A percentile compares a stretch with the other conserved stretches of the same genome.
phyloP scores from a whole-genome alignment of 73 alveolate species.

The Paraurostyla sp. region DNA sequence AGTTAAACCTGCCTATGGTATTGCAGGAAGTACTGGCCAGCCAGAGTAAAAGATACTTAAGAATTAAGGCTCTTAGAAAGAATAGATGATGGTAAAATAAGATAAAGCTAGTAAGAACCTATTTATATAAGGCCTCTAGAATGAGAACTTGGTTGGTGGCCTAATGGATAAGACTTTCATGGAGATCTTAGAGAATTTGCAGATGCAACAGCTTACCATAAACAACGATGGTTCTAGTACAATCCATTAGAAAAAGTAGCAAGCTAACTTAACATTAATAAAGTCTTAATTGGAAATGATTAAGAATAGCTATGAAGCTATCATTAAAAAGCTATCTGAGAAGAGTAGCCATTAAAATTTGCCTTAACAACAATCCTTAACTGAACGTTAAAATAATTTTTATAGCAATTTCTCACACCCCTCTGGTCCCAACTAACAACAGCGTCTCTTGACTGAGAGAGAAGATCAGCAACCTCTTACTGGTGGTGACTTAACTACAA shows the following conservation, averaged over 20 bases:
- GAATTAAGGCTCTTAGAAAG: neutral
- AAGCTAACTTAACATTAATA: constrained; percentile 23
- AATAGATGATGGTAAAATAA: no score
- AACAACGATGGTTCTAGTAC: no score
- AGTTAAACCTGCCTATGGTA: neutral
- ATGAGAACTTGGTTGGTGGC: no score
- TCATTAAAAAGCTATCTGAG: neutral
- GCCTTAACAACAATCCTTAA: no score
- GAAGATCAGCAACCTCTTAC: no score
- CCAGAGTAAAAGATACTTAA: neutral
- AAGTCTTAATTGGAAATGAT: neutral
- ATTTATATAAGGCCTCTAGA: neutral
- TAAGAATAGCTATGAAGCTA: constrained; percentile 20
- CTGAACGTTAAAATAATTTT: neutral
- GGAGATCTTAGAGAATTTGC: neutral
- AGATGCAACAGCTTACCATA: neutral
- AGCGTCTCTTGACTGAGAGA: constrained; percentile 26
- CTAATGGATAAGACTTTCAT: constrained; percentile 13
- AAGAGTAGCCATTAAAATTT: no score
- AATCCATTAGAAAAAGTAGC: neutral
- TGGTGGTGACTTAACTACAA: constrained; percentile 7
- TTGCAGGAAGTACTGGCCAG: neutral
- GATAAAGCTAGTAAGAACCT: neutral
- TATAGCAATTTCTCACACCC: constrained; percentile 17
- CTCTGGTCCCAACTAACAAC: neutral